Conservation (phyloP, 805 yeast species). For the Yarrowia porcina region DNA sequence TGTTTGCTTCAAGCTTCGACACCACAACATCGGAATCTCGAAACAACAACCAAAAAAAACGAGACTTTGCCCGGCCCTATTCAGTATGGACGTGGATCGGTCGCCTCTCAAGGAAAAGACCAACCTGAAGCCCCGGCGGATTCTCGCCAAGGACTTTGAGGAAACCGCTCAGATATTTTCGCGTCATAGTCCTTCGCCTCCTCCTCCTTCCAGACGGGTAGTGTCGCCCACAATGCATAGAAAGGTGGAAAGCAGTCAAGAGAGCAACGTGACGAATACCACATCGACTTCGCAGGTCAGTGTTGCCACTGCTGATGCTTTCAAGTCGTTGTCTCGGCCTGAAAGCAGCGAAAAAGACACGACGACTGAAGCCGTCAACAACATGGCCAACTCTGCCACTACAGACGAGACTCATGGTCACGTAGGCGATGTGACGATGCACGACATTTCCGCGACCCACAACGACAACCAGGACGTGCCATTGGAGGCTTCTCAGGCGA, state of each 20-base stretch:
- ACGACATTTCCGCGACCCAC: not conserved
- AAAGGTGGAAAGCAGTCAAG: slow-evolving; percentile 10
- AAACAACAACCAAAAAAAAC: no score
- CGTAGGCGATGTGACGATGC: slow-evolving; percentile 14
- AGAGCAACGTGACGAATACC: not conserved
- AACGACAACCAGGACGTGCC: not conserved
- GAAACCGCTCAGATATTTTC: slow-evolving; percentile 11
- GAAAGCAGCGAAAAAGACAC: not conserved
- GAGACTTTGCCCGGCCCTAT: not conserved
- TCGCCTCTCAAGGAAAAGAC: slow-evolving; percentile 22
- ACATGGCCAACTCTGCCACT: not conserved
- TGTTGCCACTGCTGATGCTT: slow-evolving; percentile 8
- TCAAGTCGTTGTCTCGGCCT: slow-evolving; percentile 8
- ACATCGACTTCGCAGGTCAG: not conserved
- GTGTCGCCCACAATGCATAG: not conserved
- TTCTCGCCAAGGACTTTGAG: slow-evolving; percentile 21
- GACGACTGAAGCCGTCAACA: not conserved
- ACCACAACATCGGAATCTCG: not conserved
- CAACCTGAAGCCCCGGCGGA: slow-evolving; percentile 17
- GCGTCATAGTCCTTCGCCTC: slow-evolving; percentile 15
- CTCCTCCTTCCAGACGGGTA: not conserved
- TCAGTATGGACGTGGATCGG: slow-evolving; percentile 16
- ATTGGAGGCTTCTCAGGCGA: slow-evolving; percentile 8
- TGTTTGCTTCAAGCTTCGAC: slow-evolving; percentile 15
- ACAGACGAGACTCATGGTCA: not conserved